A percentile compares a stretch with the other conserved stretches of the same genome.
Conservation (phyloP, 1,284 basidiomycete genomes). For the Moniliophthora roreri region DNA sequence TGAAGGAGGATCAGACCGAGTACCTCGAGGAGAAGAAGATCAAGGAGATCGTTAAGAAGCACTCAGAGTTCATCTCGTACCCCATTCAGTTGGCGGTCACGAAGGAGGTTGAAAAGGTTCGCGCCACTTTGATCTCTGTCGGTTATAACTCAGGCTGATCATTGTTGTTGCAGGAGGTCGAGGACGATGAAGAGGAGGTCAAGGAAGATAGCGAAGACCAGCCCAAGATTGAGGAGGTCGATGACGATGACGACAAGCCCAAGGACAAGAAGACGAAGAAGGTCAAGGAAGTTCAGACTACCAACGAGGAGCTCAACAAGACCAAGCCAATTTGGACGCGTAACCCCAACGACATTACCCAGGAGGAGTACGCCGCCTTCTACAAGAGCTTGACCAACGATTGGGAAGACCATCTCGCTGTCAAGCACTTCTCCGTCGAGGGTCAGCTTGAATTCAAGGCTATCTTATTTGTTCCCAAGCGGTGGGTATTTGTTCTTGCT, state of each 20-base stretch:
- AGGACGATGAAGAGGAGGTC: conserved; percentile 74
- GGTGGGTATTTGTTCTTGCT: conserved; percentile 47
- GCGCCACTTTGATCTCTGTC: conserved; percentile 19
- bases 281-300: conserved; percentile 87
- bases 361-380: conserved; percentile 95
- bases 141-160: conserved; percentile 10
- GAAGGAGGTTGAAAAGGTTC: conserved; percentile 97
- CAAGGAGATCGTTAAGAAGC: conserved; percentile 99
- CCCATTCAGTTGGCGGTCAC: conserved; percentile 98
- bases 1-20: conserved; percentile 99
- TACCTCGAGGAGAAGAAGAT: conserved; percentile 99
- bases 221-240: conserved; percentile 75
- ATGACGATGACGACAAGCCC: conserved; percentile 85
- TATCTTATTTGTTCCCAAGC: conserved; percentile 95
- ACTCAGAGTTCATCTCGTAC: conserved; percentile 99
- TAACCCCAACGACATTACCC: conserved; percentile 91
- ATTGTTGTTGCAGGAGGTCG: conserved; percentile 68
- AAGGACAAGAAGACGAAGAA: conserved; percentile 98
- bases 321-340: conserved; percentile 99
- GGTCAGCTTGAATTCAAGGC: conserved; percentile 99
- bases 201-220: conserved; percentile 67
- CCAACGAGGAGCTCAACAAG: conserved; percentile 99
- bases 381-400: conserved; percentile 99
- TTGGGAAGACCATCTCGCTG: conserved; percentile 99
- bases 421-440: conserved; percentile 99